A percentile compares a stretch with the other conserved stretches of the same genome.
phyloP scores from a whole-genome alignment of 345 rosid genomes.

The Eucalyptus marginata region DNA sequence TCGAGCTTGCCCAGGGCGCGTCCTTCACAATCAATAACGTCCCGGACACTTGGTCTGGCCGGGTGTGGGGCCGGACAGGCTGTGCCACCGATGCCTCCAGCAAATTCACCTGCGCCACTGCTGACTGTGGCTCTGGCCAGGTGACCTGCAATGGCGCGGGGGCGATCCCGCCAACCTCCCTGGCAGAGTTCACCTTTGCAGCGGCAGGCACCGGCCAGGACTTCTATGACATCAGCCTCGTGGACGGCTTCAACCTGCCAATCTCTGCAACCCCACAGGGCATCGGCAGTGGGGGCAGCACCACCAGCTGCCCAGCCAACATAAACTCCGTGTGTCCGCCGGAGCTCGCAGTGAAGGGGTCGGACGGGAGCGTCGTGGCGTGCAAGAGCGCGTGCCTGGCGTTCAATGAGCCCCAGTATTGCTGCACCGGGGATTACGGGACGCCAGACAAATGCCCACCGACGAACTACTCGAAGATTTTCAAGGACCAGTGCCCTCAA shows the following conservation, averaged over 20 bases:
- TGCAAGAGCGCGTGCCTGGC: conserved; percentile 29
- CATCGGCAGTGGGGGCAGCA: neutral
- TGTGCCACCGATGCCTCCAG: conserved; percentile 7
- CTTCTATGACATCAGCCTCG: conserved; percentile 23
- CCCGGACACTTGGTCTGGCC: conserved; percentile 12
- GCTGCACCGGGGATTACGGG: conserved; percentile 10
- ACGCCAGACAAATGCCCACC: conserved; percentile 4
- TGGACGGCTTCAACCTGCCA: conserved; percentile 33
- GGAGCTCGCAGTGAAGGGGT: conserved; percentile 3
- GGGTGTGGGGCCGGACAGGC: conserved; percentile 19
- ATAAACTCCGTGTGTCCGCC: conserved; percentile 17
- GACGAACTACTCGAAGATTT: conserved; percentile 7
- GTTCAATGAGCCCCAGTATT: conserved; percentile 9
- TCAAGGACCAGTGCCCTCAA: conserved; percentile 5
- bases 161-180: conserved; percentile 12
- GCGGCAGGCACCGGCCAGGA: neutral
- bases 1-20: neutral
- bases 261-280: conserved; percentile 17
- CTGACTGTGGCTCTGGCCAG: conserved; percentile 20
- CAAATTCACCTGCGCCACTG: conserved; percentile 14
- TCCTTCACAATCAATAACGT: neutral
- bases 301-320: conserved; percentile 4
- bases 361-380: conserved; percentile 5
- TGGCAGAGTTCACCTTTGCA: conserved; percentile 9
- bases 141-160: conserved; percentile 14